Evolutionary conservation across 108 stramenopile genomes (phyloP).

Genomic region (Chaetoceros tenuissimus): DNA sequence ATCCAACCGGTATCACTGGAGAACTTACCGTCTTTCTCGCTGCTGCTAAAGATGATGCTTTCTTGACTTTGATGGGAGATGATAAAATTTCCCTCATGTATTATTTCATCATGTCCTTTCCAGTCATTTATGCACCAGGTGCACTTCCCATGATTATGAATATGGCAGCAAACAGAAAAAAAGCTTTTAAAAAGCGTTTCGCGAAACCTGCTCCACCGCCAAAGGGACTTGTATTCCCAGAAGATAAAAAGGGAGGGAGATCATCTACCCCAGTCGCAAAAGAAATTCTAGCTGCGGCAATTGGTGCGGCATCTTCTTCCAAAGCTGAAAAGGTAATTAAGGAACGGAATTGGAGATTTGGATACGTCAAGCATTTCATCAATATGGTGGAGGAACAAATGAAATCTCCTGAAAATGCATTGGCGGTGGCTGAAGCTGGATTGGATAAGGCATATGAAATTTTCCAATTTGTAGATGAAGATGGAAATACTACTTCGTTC

Average conservation of each 20-base stretch:
- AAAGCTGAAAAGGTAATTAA: constrained; percentile 48
- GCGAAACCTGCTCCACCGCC: constrained; percentile 81
- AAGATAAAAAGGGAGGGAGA: constrained; percentile 69
- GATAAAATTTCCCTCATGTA: constrained; percentile 30
- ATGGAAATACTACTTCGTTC: constrained; percentile 56
- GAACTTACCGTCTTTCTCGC: constrained; percentile 75
- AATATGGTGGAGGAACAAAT: constrained; percentile 81
- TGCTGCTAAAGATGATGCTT: constrained; percentile 47
- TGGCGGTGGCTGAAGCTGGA: constrained; percentile 86
- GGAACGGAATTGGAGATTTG: constrained; percentile 79
- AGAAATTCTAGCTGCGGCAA: constrained; percentile 78
- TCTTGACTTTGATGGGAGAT: constrained; percentile 21
- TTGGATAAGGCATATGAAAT: constrained; percentile 78
- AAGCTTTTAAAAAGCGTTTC: constrained; percentile 87
- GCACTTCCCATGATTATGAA: constrained; percentile 91
- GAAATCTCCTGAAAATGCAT: constrained; percentile 71
- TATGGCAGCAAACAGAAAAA: constrained; percentile 88
- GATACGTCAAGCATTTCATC: constrained; percentile 83
- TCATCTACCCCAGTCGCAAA: constrained; percentile 83
- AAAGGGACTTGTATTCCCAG: constrained; percentile 82
- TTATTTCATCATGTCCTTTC: constrained; percentile 38
- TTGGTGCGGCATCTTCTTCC: constrained; percentile 62
- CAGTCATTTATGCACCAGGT: constrained; percentile 78
- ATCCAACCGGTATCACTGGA: constrained; percentile 93
- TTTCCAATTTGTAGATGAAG: constrained; percentile 90